phyloP scores from a whole-genome alignment of 768 basidiomycete genomes.

The Trametes coccinea region DNA sequence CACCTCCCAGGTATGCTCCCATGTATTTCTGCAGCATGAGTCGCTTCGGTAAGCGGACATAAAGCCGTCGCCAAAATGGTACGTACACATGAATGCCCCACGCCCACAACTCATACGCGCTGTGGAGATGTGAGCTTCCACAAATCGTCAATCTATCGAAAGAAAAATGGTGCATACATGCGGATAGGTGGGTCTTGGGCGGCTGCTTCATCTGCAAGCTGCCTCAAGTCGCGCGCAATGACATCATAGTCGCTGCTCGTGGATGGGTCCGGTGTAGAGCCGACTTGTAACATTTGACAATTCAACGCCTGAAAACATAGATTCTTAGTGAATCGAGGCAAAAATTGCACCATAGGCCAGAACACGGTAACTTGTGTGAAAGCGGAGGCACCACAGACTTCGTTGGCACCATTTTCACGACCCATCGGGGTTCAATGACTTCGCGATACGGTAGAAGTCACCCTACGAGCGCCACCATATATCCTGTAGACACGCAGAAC shows the following conservation, averaged over 20 bases:
- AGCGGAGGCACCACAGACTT: too few species aligned
- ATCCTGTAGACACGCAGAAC: too few species aligned
- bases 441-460: too few species aligned
- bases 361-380: too few species aligned
- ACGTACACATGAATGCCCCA: constrained; percentile 35
- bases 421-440: too few species aligned
- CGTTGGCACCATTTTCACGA: too few species aligned
- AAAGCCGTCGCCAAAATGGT: too few species aligned
- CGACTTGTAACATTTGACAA: constrained; percentile 33
- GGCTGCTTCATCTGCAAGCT: constrained; percentile 32
- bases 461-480: too few species aligned
- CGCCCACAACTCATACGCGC: constrained; percentile 37
- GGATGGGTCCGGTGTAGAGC: constrained; percentile 30
- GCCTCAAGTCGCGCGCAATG: constrained; percentile 31
- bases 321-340: not conserved
- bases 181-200: constrained; percentile 30
- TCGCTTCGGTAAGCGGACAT: not conserved
- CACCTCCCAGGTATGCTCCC: constrained; percentile 35
- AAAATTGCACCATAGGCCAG: not conserved
- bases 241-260: constrained; percentile 28
- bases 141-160: not conserved
- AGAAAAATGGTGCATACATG: constrained; percentile 18
- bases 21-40: constrained; percentile 28
- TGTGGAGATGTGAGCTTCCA: constrained; percentile 4
- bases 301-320: constrained; percentile 23